Base-by-base conservation (phyloP, 441 rosid species). In the Breynia disticha region DNA sequence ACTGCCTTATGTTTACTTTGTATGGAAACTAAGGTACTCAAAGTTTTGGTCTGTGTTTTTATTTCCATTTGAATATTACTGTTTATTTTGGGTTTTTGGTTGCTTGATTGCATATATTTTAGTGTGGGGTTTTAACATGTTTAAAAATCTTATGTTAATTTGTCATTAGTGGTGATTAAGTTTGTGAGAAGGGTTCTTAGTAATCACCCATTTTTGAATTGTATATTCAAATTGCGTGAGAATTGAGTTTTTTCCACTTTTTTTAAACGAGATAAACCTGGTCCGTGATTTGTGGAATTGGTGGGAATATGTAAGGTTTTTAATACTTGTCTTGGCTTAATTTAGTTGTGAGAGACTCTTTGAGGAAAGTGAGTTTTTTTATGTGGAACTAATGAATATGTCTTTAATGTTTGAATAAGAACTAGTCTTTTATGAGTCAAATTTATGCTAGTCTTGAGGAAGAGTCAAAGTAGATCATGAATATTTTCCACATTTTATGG, bases 21-120 rank as follows among this genome's bases (percentile, higher is more conserved):
- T 77, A 71, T 67, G 48, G 73, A 82, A 75, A 71, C 79, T 79
- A 64, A 82, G 84, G 83, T 79, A 68, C 54, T 58, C 51, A 32
- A 51, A 64, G 74, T 67, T 62, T 68, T 53, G 64, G 61, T 65
- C 66, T 65, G 50, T 57, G 71, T 62, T 69, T 65, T 63, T 57
- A 48, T 49, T 19, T 2, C 6, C 50, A 57, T 61, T 76, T 51
- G 67, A 62, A 50, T 59, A 60, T 63, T 76, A 54, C 44, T 58
- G 59, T 50, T 59, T 55, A 56, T 62, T 64, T 65, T 54, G 45
- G 49, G n/a, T 39, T 58, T 42, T 55, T 51, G 54, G 64, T 35
- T 18, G 7, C 54, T 50, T 50, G 22, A 13, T 49, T 61, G 41
- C 48, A 28, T 52, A 19, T 6, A 12, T 24, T 58, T 59, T 57